phyloP scores from a whole-genome alignment of 768 basidiomycete species.

The Leccinum fibrillosum region DNA sequence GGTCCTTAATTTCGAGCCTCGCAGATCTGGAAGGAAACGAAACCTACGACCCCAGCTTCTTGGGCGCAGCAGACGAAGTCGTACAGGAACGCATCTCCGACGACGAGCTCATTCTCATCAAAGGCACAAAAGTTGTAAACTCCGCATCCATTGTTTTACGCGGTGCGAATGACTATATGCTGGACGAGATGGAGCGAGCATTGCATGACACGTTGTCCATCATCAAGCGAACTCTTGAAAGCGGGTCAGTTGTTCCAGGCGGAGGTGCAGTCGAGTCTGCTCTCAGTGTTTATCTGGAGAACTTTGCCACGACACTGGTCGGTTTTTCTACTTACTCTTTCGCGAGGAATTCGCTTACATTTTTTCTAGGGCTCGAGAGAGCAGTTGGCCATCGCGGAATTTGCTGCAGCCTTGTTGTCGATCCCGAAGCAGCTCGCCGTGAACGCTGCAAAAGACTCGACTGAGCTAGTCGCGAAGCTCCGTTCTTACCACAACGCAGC shows the following conservation, averaged over 20 bases:
- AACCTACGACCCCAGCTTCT: constrained; percentile 87
- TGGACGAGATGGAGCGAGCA: constrained; percentile 99
- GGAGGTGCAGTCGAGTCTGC: constrained; percentile 98
- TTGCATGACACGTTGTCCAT: constrained; percentile 92
- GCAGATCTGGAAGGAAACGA: constrained; percentile 98
- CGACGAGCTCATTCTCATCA: constrained; percentile 95
- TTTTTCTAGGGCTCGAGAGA: constrained; percentile 85
- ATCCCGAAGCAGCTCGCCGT: constrained; percentile 97
- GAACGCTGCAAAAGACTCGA: constrained; percentile 98
- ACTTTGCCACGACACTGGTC: constrained; percentile 97
- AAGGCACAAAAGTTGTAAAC: constrained; percentile 95
- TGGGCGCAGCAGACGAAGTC: constrained; percentile 95
- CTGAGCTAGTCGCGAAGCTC: constrained; percentile 94
- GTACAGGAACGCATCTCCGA: constrained; percentile 97
- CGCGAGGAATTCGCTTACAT: not conserved
- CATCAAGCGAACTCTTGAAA: constrained; percentile 96
- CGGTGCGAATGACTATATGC: constrained; percentile 98
- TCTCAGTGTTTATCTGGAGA: constrained; percentile 95
- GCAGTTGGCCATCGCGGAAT: constrained; percentile 99
- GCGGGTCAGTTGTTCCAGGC: constrained; percentile 92
- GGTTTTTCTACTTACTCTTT: constrained; percentile 26
- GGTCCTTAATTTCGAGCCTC: constrained; percentile 85
- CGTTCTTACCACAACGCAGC: constrained; percentile 97
- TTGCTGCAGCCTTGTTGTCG: constrained; percentile 85
- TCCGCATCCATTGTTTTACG: constrained; percentile 91